Base-by-base conservation (phyloP, 345 rosid genomes). In the Moricandia arvensis region DNA sequence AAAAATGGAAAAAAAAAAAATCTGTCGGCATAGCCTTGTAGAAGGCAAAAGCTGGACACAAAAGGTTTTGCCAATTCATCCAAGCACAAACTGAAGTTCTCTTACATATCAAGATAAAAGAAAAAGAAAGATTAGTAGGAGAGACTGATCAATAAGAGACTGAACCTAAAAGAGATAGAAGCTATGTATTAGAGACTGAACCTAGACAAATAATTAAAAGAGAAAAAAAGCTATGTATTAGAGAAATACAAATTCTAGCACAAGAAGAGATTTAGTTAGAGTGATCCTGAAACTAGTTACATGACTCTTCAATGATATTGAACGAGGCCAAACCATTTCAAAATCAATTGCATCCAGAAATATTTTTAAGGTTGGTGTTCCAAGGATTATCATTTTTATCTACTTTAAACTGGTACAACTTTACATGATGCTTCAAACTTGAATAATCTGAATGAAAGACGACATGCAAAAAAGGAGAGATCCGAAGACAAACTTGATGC, bases 241-340 rank as follows among this genome's bases (percentile, higher is more conserved):
- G 11, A 68, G 38, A 69, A 37, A 10, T 27, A 58, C 35, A 75
- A 35, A 37, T 7, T 38, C 35, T 69, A 70, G 67, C 55, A 61
- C 80, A 69, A 53, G 17, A 45, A 45, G 53, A 45, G 53, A n/a
- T 45, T n/a, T 49, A 63, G 9, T 9, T 24, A 53, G 31, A 3
- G 1, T 26, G 16, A 26, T 62, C 68, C 35, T 55, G 47, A n/a
- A 15, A 55, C 11, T 66, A 31, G 37, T 68, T 47, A 31, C 63
- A 75, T 75, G 63, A 38, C 79, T 47, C 73, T 24, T 60, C 26
- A 49, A 43, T 30, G 53, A 57, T 45, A 65, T 31, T 74, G 59
- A 16, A 62, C 63, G 61, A 43, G 18, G 16, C 26, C 69, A 68
- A 68, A 37, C 43, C 57, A 17, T 16, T 16, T 61, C 31, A 54